Percentiles rank a stretch among this genome's conserved stretches.
These are phyloP conservation scores for Hyaloscypha hepaticicola DNA, from an alignment of 495 filamentous ascomycete genomes.

Conservation along the genomic window DNA sequence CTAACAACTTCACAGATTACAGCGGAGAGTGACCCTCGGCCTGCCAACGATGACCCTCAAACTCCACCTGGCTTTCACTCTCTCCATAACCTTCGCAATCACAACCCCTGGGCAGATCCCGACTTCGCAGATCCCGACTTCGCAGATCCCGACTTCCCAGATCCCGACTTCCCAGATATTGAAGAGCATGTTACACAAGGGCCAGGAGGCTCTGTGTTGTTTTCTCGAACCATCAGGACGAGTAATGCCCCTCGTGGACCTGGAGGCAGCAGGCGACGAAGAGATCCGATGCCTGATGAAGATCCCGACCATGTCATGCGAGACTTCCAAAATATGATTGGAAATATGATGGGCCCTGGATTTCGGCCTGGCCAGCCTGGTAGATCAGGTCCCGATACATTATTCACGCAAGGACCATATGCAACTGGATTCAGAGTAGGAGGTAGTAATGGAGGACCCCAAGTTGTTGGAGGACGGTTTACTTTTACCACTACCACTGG, in stretches of 20 bases:
- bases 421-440: constrained; percentile 7
- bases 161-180: constrained; percentile 48
- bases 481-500: constrained; percentile 26
- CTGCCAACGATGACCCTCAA: constrained; percentile 39
- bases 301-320: constrained; percentile 29
- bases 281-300: background rate
- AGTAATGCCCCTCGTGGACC: background rate
- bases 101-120: constrained; percentile 43
- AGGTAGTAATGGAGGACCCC: constrained; percentile 19
- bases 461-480: constrained; percentile 23
- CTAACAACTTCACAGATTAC: constrained; percentile 40
- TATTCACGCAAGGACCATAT: constrained; percentile 20
- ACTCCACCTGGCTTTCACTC: constrained; percentile 33
- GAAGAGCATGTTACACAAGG: constrained; percentile 46
- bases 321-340: constrained; percentile 33
- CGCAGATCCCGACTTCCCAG: constrained; percentile 48
- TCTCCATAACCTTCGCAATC: constrained; percentile 24
- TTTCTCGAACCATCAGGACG: constrained; percentile 22
- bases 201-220: constrained; percentile 46
- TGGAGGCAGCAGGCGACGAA: background rate
- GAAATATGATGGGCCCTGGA: constrained; percentile 30
- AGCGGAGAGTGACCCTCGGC: constrained; percentile 40
- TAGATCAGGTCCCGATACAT: constrained; percentile 31
- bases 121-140: constrained; percentile 45
- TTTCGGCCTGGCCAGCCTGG: constrained; percentile 28